Conservation (phyloP, 2,329 filamentous ascomycete genomes). For the Clonostachys rosea region DNA sequence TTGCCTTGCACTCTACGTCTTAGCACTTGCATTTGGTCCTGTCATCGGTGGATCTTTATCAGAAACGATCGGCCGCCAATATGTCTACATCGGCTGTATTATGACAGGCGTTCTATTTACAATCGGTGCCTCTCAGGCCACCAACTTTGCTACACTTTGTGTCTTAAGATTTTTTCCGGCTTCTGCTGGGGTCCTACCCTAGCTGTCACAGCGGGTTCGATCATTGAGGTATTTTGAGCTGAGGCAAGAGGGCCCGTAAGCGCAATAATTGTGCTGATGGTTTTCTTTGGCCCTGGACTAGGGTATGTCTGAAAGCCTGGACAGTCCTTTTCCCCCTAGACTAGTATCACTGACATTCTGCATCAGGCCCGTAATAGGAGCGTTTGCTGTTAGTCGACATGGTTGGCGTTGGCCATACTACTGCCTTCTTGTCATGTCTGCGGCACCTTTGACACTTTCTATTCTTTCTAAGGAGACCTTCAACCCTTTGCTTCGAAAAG, state of each 20-base stretch:
- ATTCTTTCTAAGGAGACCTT: slow-evolving; percentile 50
- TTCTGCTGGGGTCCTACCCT: slow-evolving; percentile 43
- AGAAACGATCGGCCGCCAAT: slow-evolving; percentile 50
- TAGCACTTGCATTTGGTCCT: slow-evolving; percentile 57
- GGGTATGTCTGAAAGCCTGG: slow-evolving; percentile 17
- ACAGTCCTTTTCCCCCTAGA: no score
- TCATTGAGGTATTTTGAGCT: slow-evolving; percentile 41
- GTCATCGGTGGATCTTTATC: slow-evolving; percentile 54
- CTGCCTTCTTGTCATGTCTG: slow-evolving; percentile 37
- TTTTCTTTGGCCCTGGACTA: slow-evolving; percentile 47
- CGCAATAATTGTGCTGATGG: slow-evolving; percentile 41
- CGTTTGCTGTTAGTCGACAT: slow-evolving; percentile 37
- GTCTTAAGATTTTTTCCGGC: slow-evolving; percentile 50
- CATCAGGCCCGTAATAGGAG: slow-evolving; percentile 38
- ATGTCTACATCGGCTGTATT: slow-evolving; percentile 41
- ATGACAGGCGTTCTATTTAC: slow-evolving; percentile 49
- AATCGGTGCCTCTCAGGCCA: slow-evolving; percentile 46
- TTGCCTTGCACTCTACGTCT: slow-evolving; percentile 53
- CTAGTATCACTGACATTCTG: no score
- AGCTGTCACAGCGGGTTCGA: slow-evolving; percentile 41
- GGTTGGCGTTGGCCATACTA: slow-evolving; percentile 47
- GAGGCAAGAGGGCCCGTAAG: slow-evolving; percentile 34
- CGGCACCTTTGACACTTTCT: slow-evolving; percentile 18
- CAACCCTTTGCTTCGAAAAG: slow-evolving; percentile 41
- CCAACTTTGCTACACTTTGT: slow-evolving; percentile 44